Evolutionary conservation across 1,284 basidiomycete species (phyloP).

Genomic region (Fomes fomentarius): DNA sequence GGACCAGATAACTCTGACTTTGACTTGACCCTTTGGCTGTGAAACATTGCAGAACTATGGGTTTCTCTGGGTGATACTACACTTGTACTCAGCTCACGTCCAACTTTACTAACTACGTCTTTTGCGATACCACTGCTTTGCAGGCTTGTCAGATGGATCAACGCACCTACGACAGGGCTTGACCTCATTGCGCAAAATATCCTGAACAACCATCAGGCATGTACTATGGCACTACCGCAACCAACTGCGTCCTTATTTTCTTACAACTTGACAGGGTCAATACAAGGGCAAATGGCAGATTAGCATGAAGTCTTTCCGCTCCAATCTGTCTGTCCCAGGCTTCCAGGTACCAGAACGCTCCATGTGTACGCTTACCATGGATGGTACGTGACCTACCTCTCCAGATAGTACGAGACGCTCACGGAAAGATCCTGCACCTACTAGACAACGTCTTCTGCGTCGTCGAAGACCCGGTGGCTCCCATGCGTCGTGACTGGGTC

Average conservation of each 20-base stretch:
- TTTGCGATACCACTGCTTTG: background rate
- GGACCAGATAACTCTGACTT: too few relatives aligned
- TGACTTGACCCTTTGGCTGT: too few relatives aligned
- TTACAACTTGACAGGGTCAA: slow-evolving; percentile 47
- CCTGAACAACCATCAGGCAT: slow-evolving; percentile 67
- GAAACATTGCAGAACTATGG: too few relatives aligned
- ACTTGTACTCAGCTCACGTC: slow-evolving; percentile 3
- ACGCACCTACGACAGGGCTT: slow-evolving; percentile 71
- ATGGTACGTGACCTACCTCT: slow-evolving; percentile 34
- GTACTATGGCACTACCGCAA: slow-evolving; percentile 22
- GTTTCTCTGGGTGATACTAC: slow-evolving; percentile 20
- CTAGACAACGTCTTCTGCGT: slow-evolving; percentile 71
- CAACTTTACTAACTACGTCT: slow-evolving; percentile 9
- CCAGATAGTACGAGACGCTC: background rate
- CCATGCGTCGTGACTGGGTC: slow-evolving; percentile 61
- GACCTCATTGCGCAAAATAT: slow-evolving; percentile 72
- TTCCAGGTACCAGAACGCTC: slow-evolving; percentile 60
- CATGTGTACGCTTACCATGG: slow-evolving; percentile 76
- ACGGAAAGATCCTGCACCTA: background rate
- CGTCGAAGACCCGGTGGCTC: slow-evolving; percentile 73
- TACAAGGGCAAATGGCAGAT: slow-evolving; percentile 67
- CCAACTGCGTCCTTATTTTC: background rate
- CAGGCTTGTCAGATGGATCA: slow-evolving; percentile 78
- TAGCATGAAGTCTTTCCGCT: slow-evolving; percentile 72
- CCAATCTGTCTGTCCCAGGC: slow-evolving; percentile 58